Base-by-base conservation (phyloP, 805 yeast species). In the Deakozyma indianensis region DNA sequence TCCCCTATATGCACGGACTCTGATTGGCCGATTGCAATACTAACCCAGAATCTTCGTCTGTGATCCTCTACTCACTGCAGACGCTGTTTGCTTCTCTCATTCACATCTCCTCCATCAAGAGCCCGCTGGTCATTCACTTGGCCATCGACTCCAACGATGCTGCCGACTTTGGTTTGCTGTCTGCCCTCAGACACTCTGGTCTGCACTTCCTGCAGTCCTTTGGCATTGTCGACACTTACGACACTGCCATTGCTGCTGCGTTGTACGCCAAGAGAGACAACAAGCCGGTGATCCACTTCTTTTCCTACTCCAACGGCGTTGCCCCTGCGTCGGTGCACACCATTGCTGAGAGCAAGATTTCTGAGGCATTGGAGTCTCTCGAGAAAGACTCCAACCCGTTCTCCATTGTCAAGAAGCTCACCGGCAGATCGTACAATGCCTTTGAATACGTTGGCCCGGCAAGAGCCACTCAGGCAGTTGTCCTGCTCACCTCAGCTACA, bases 201-300 rank as follows among this genome's bases (percentile, higher is more conserved):
- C 73, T 70, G 53, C 72, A 77, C 4, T 68, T 81, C 22, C 61
- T 88, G 50, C 72, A 87, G 46, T 83, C 95, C n/a, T 78, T 75
- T 54, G 64, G 68, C 32, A 59, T 71, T 3, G 58, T 65, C 25
- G 85, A 80, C 50, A 68, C 80, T 7, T 62, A 67, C 41, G 70
- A 70, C 44, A 68, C 74, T 50, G 69, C 83, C 3, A 62, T 74
- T 41, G 72, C 78, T 22, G 75, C 94, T 2, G 74, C 77, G 53
- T 63, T 75, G 41, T 60, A 79, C 35, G 74, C 88, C 4, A 60
- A 67, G 28, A 64, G 64, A 46, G 60, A 71, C 27, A 50, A 62
- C 3, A 67, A 65, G 43, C 75, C 92, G 1, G 85, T 83, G 3
- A 68, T 87, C 48, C 95, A 87, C 63, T 83, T 87, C 59, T 80